phyloP scores from a whole-genome alignment of 2,329 filamentous ascomycete species.

The Thermochaetoides dissita region DNA sequence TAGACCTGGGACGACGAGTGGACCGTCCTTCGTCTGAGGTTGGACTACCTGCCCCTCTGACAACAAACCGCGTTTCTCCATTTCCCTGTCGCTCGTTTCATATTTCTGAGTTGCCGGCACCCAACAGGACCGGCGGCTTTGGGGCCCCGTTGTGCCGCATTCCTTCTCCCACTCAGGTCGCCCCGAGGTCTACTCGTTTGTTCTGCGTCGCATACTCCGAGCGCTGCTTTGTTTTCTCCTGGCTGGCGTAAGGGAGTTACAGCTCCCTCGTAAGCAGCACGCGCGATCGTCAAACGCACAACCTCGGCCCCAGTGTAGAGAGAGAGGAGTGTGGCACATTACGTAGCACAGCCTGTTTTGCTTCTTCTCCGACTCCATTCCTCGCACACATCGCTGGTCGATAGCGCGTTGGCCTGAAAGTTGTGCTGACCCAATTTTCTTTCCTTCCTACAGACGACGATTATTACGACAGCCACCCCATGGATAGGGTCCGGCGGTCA shows the following conservation, averaged over 20 bases:
- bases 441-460: constrained; percentile 34
- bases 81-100: too few relatives aligned
- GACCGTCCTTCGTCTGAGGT: too few relatives aligned
- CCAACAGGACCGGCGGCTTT: constrained; percentile 1
- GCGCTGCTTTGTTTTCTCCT: constrained; percentile 10
- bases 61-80: too few relatives aligned
- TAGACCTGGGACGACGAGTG: too few relatives aligned
- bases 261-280: not conserved
- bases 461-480: constrained; percentile 39
- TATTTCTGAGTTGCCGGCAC: too few relatives aligned
- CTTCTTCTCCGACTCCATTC: not conserved
- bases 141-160: not conserved
- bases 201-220: constrained; percentile 1
- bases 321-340: constrained; percentile 3
- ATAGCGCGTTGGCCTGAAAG: constrained; percentile 6
- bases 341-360: constrained; percentile 9
- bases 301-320: not conserved
- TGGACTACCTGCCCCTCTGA: too few relatives aligned
- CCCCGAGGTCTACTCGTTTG: constrained; percentile 1
- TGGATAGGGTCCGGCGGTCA: constrained; percentile 48
- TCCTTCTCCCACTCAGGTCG: constrained; percentile 3
- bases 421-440: constrained; percentile 3
- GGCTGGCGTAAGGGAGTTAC: constrained; percentile 12
- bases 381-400: constrained; percentile 2
- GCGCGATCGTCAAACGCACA: not conserved